Evolutionary conservation across 2,329 filamentous ascomycete species (phyloP), one percentile per base, ranked within the genome.

Genomic region (Fusarium cicatricum): DNA sequence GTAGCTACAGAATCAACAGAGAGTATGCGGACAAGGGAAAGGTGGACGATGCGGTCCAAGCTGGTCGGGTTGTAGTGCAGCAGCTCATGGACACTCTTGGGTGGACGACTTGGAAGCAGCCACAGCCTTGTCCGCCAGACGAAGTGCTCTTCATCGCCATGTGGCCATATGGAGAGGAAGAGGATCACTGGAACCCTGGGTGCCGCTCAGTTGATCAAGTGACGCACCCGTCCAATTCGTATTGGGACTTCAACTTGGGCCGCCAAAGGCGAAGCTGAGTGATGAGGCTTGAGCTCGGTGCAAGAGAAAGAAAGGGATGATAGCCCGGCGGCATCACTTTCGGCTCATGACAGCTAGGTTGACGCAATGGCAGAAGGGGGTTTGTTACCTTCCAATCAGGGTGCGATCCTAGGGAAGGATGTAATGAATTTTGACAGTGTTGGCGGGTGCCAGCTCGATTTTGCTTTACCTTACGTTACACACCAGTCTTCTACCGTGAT

Each of bases 61-160:
- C 34, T 9, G 58, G 65, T 8, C 69, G 62, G 6, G 12, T 14
- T 5, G 44, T 65, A 7, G 45, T 74, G 8, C 58, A 50, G 14
- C 29, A 45, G 1, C 49, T 89, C 14, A 78, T 82, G 16, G 57
- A 71, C 1, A 81, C 80, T 52, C 74, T 90, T 3, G 75, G 77
- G 7, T 90, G 87, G 87, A 79, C 83, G 4, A 78, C 72, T 0
- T 89, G 85, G 85, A 86, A 84, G 62, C 76, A 80, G 43, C 85
- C 84, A 45, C 73, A 76, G 7, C 75, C 77, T 1, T 89, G 87
- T 65, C 70, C 64, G 0, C 74, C 77, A 8, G 77, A 83, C 38
- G 80, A 89, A 70, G 70, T 86, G 3, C 85, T 85, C 57, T 79
- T 84, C 39, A 75, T 88, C n/a, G 85, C 85, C 2, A 86, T 89